Base-by-base conservation (phyloP, 2,329 filamentous ascomycete species). In the Colletotrichum simmondsii region DNA sequence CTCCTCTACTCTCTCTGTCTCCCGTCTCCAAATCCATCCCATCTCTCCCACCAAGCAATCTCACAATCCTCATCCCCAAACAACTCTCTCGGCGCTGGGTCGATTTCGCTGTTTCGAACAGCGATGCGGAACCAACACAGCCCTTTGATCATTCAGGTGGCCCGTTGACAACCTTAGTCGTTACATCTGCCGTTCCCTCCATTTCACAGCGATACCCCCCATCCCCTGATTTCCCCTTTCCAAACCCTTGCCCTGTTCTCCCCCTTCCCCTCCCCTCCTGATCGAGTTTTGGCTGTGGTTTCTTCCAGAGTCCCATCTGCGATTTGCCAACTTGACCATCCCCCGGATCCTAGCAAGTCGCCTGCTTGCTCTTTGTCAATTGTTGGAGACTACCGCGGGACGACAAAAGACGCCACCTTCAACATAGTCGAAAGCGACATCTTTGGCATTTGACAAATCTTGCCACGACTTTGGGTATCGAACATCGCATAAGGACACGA, bases 71-170 rank as follows among this genome's bases (percentile, higher is more conserved):
- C 35, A 30, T 57, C 53, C 66, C 66, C 70, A 72, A 72, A 70
- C 70, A 72, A 72, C 70, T 72, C 60, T 72, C 70, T 72, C 70
- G 70, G 70, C 70, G 70, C 70, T 72, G 42, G 70, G 70, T 72
- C 65, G 6, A 52, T 58, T 49, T 54, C n/a, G 53, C 52, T 37
- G 66, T 69, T 69, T 69, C 66, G 66, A 49, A 52, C 66, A 58
- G 53, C 42, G 59, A 72, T 68, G 59, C 63, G 58, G 63, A 26
- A 52, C 24, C 58, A 57, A 63, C 70, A 72, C 59, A 72, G 66
- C 70, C 66, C 59, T 65, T 68, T 24, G 54, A 37, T 57, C 30
- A 28, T 56, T n/a, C 62, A 56, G 30, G 37, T 68, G 69, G 56
- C 37, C 53, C 61, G 46, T 59, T 72, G 52, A 57, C 30, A 68